Percentiles rank a stretch among this genome's conserved stretches.
Evolutionary conservation across 1,284 basidiomycete species (phyloP).

Genomic region (Melanopsichium pennsylvanicum): DNA sequence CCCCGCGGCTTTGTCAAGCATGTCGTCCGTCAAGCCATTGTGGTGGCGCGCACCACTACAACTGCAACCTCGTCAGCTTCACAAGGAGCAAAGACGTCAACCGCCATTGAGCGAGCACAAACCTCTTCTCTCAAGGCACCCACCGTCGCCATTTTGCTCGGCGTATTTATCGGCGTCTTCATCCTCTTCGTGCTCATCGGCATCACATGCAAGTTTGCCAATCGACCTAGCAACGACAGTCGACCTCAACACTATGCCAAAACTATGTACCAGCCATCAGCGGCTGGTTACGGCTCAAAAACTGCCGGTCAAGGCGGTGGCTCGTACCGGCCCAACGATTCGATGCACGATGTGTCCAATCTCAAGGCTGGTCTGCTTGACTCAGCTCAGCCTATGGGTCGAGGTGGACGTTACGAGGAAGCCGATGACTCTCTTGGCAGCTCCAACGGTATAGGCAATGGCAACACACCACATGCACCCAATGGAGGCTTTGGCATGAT

Average conservation of each 20-base stretch:
- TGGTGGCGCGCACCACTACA: slow-evolving; percentile 18
- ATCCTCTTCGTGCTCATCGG: slow-evolving; percentile 39
- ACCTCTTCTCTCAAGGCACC: slow-evolving; percentile 28
- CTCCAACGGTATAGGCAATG: slow-evolving; percentile 15
- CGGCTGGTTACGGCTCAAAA: slow-evolving; percentile 40
- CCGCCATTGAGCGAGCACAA: slow-evolving; percentile 13
- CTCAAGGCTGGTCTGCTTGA: slow-evolving; percentile 35
- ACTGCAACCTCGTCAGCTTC: slow-evolving; percentile 3
- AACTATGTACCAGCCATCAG: slow-evolving; percentile 46
- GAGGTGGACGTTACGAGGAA: slow-evolving; percentile 38
- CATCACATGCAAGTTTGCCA: slow-evolving; percentile 38
- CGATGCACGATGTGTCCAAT: slow-evolving; percentile 34
- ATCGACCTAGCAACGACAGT: slow-evolving; percentile 25
- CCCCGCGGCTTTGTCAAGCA: slow-evolving; percentile 43
- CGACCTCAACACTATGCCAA: slow-evolving; percentile 12
- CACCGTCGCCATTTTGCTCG: slow-evolving; percentile 34
- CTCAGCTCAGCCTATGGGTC: slow-evolving; percentile 44
- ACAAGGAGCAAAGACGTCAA: background rate
- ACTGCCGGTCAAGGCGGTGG: slow-evolving; percentile 1
- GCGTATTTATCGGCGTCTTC: slow-evolving; percentile 37
- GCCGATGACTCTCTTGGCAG: slow-evolving; percentile 32
- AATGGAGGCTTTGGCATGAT: slow-evolving; percentile 32
- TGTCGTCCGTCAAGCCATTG: slow-evolving; percentile 26
- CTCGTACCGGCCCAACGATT: slow-evolving; percentile 14
- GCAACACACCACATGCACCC: background rate